These are phyloP conservation scores for Suillus weaverae DNA, from an alignment of 768 basidiomycete species.

Conservation along the genomic window DNA sequence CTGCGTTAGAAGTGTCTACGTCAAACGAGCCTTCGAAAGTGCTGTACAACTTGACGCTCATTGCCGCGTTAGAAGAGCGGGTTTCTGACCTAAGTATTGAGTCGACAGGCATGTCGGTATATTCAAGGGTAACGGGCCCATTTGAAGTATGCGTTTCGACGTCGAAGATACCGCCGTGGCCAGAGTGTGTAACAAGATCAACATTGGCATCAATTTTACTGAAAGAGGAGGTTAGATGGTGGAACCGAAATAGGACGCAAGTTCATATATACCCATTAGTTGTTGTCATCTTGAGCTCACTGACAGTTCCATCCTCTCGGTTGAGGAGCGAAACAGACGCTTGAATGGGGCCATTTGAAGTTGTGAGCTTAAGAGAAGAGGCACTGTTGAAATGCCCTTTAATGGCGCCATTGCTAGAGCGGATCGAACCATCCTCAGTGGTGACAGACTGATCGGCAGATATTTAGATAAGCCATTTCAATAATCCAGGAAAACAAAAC, in stretches of 20 bases:
- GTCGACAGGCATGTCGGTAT: slow-evolving; percentile 34
- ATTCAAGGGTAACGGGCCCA: slow-evolving; percentile 28
- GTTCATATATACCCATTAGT: slow-evolving; percentile 36
- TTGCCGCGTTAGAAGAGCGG: slow-evolving; percentile 29
- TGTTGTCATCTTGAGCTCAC: slow-evolving; percentile 36
- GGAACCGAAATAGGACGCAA: not conserved
- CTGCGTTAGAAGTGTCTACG: slow-evolving; percentile 27
- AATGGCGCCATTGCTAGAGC: slow-evolving; percentile 48
- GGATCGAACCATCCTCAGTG: slow-evolving; percentile 26
- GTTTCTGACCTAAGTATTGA: slow-evolving; percentile 33
- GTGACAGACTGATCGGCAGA: slow-evolving; percentile 31
- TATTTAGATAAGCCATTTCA: slow-evolving; percentile 8
- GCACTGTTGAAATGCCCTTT: slow-evolving; percentile 41
- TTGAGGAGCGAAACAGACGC: slow-evolving; percentile 39
- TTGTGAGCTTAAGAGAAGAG: slow-evolving; percentile 34
- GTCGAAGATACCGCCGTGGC: slow-evolving; percentile 32
- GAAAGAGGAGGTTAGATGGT: slow-evolving; percentile 1
- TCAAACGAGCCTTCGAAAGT: slow-evolving; percentile 45
- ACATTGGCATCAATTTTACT: slow-evolving; percentile 36
- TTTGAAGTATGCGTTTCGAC: slow-evolving; percentile 33
- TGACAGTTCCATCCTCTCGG: slow-evolving; percentile 20
- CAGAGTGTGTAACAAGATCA: slow-evolving; percentile 32
- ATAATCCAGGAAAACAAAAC: not conserved
- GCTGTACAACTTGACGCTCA: slow-evolving; percentile 30
- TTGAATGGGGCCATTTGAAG: slow-evolving; percentile 42